These are phyloP conservation scores for Toxoplasma gondii DNA, from an alignment of 169 alveolate species.

Conservation along the genomic window DNA sequence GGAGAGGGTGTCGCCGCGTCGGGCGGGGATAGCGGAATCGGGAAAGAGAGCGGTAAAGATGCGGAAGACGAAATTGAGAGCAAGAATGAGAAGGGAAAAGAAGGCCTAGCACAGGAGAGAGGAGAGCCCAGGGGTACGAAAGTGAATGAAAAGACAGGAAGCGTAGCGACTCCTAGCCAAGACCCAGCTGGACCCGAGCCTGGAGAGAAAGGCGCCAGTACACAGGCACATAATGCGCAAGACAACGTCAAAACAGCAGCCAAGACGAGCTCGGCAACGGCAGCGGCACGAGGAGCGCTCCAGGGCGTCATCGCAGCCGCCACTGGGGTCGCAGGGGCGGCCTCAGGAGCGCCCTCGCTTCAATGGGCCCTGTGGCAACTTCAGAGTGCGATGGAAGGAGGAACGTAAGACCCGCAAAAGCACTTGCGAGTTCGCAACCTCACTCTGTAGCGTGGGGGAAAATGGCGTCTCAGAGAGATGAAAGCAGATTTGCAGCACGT, in stretches of 20 bases:
- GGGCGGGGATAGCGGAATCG: neutral
- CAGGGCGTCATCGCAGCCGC: slow-evolving; percentile 36
- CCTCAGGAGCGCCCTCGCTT: slow-evolving; percentile 51
- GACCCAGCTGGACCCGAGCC: neutral
- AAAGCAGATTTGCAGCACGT: no score
- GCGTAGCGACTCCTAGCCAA: neutral
- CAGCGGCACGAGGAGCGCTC: slow-evolving; percentile 21
- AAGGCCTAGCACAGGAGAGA: neutral
- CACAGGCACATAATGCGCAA: neutral
- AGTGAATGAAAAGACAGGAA: neutral
- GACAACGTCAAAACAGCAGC: neutral
- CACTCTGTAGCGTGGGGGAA: no score
- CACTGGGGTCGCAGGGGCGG: slow-evolving; percentile 57
- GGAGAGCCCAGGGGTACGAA: neutral
- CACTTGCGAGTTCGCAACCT: no score
- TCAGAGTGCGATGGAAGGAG: slow-evolving; percentile 55
- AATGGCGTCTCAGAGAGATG: no score
- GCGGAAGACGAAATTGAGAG: slow-evolving; percentile 4
- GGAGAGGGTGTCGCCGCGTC: neutral
- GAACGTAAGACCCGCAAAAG: neutral
- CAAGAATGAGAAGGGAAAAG: slow-evolving; percentile 18
- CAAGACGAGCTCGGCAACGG: slow-evolving; percentile 4
- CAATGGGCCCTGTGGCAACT: slow-evolving; percentile 67
- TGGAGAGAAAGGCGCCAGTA: neutral
- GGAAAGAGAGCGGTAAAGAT: neutral